Percentiles rank a stretch among this genome's conserved stretches.
Conservation (phyloP, 306 rosid species). For the Gastrolobium bilobum region DNA sequence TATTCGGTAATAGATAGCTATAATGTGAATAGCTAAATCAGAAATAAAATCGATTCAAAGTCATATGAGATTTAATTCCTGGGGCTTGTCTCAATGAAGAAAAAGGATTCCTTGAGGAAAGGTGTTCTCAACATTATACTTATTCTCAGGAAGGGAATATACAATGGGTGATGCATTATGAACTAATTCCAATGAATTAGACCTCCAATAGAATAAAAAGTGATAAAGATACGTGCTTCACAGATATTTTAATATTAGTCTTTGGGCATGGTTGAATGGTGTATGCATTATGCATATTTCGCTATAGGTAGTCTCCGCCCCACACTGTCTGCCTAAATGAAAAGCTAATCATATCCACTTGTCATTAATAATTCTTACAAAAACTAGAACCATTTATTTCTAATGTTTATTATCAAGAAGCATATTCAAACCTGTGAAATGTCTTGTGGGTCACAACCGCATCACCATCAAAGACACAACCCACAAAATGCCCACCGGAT, state of each 20-base stretch:
- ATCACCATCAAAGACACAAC: slow-evolving; percentile 91
- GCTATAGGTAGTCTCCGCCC: not conserved
- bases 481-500: slow-evolving; percentile 95
- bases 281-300: slow-evolving; percentile 4
- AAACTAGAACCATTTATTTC: not conserved
- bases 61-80: not conserved
- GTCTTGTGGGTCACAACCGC: slow-evolving; percentile 88
- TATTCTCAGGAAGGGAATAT: slow-evolving; percentile 16
- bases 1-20: not conserved
- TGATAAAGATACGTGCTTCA: not conserved
- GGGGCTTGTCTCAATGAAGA: not conserved
- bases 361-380: not conserved
- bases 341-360: slow-evolving; percentile 14
- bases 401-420: slow-evolving; percentile 5
- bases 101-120: slow-evolving; percentile 1
- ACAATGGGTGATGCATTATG: not conserved
- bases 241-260: not conserved
- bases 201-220: not conserved
- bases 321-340: slow-evolving; percentile 29
- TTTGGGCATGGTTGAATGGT: slow-evolving; percentile 4
- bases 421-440: slow-evolving; percentile 82
- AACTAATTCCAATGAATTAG: slow-evolving; percentile 10
- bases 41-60: slow-evolving; percentile 3
- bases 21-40: not conserved
- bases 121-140: not conserved